phyloP scores from a whole-genome alignment of 768 basidiomycete genomes.

The Termitomyces sp. region DNA sequence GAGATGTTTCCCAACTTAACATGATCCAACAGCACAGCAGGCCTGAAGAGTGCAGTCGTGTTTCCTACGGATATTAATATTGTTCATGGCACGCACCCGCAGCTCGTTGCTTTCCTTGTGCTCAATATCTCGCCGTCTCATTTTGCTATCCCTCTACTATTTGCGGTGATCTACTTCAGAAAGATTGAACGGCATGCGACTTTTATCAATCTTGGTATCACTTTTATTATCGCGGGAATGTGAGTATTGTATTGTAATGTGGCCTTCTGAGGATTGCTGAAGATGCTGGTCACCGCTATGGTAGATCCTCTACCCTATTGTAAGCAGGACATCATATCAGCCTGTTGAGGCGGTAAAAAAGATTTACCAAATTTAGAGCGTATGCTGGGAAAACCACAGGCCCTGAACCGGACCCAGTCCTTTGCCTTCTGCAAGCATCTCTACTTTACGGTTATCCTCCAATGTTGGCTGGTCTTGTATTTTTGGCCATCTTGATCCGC shows the following conservation, averaged over 20 bases:
- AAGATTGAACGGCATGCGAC: constrained; percentile 38
- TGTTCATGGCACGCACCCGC: constrained; percentile 33
- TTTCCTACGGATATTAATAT: constrained; percentile 24
- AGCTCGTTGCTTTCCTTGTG: constrained; percentile 35
- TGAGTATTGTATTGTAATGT: constrained; percentile 16
- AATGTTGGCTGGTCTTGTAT: constrained; percentile 24
- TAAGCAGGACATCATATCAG: constrained; percentile 14
- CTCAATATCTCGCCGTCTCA: constrained; percentile 47
- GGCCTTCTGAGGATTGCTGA: not conserved
- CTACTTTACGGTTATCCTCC: constrained; percentile 43
- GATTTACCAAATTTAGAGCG: not conserved
- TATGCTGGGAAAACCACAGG: constrained; percentile 37
- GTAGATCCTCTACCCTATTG: constrained; percentile 35
- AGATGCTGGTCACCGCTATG: not conserved
- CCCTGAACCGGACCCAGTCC: constrained; percentile 34
- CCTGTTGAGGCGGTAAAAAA: not conserved
- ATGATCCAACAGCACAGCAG: not conserved
- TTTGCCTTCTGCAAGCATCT: constrained; percentile 42
- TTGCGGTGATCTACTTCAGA: constrained; percentile 35
- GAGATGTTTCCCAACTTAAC: not conserved
- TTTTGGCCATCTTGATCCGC: not conserved
- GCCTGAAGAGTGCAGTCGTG: not conserved
- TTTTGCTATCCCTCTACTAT: constrained; percentile 39
- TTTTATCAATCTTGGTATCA: constrained; percentile 38
- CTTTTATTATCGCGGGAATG: constrained; percentile 42